Percentiles rank a stretch among this genome's conserved stretches.
These are phyloP conservation scores for Xylaria sp. DNA, from an alignment of 2,329 filamentous ascomycete species.

Conservation along the genomic window DNA sequence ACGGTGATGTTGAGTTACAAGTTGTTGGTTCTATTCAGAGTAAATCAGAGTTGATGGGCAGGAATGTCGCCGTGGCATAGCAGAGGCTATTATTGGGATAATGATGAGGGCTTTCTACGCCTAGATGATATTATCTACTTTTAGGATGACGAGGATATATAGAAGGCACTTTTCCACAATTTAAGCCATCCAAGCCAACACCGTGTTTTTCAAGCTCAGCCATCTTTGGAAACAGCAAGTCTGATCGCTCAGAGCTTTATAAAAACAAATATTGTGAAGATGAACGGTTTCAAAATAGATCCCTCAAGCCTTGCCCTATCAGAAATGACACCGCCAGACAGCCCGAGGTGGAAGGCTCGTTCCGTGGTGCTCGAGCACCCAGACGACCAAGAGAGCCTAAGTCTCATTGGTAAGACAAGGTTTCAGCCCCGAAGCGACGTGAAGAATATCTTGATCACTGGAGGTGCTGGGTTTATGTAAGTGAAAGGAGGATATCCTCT, in stretches of 20 bases:
- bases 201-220: not conserved
- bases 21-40: not conserved
- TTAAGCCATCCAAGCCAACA: not conserved
- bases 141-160: not conserved
- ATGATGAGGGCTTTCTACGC: too few species aligned
- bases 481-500: not conserved
- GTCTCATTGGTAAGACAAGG: not conserved
- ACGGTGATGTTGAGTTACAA: not conserved
- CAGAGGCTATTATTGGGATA: not conserved
- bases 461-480: conserved; percentile 1
- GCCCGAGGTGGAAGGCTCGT: not conserved
- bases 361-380: not conserved
- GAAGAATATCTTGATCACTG: conserved; percentile 1
- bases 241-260: not conserved
- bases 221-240: not conserved
- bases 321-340: not conserved
- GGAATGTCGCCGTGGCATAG: not conserved
- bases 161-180: not conserved
- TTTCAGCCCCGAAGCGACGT: not conserved
- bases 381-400: not conserved
- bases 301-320: not conserved
- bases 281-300: not conserved
- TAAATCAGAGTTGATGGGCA: not conserved
- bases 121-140: too few species aligned
- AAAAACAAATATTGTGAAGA: not conserved